Percentiles rank a stretch among this genome's conserved stretches.
These are phyloP conservation scores for Podospora fimiseda DNA, from an alignment of 495 filamentous ascomycete genomes.

Conservation along the genomic window DNA sequence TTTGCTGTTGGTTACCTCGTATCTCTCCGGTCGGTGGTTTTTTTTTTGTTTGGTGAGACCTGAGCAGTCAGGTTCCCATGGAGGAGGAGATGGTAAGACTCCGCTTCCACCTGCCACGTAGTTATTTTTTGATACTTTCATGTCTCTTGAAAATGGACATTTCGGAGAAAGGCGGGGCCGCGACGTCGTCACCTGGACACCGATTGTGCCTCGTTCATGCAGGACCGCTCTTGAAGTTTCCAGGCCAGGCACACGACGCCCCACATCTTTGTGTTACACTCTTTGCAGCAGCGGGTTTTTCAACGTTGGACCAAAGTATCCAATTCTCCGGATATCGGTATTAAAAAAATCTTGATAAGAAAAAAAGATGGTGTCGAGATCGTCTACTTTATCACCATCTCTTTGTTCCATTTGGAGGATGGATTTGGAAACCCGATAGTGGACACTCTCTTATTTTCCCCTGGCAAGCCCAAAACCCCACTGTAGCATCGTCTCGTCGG, in stretches of 20 bases:
- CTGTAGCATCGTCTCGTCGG: constrained; percentile 5
- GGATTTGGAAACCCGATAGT: not conserved
- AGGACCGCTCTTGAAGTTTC: constrained; percentile 6
- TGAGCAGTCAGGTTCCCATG: not conserved
- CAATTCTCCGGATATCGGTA: constrained; percentile 15
- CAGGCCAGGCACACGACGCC: constrained; percentile 3
- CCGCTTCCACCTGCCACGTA: constrained; percentile 6
- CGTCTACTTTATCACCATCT: not conserved
- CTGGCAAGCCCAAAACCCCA: constrained; percentile 1
- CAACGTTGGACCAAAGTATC: not conserved
- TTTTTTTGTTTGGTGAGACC: not conserved
- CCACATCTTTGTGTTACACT: not conserved
- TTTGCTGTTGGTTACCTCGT: not conserved
- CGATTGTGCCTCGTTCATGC: constrained; percentile 21
- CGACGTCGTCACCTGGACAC: constrained; percentile 16
- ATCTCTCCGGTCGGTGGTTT: not conserved
- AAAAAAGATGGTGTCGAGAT: not conserved
- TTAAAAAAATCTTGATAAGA: not conserved
- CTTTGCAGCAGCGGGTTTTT: not conserved
- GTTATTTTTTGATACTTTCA: not conserved
- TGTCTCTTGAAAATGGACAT: not conserved
- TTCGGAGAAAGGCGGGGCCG: constrained; percentile 2
- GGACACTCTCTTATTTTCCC: not conserved
- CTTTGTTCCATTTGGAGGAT: no score
- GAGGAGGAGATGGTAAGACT: not conserved